Percentiles rank a stretch among this genome's conserved stretches.
These are phyloP conservation scores for Epichloe typhina DNA, from an alignment of 2,329 filamentous ascomycete genomes.

Conservation along the genomic window DNA sequence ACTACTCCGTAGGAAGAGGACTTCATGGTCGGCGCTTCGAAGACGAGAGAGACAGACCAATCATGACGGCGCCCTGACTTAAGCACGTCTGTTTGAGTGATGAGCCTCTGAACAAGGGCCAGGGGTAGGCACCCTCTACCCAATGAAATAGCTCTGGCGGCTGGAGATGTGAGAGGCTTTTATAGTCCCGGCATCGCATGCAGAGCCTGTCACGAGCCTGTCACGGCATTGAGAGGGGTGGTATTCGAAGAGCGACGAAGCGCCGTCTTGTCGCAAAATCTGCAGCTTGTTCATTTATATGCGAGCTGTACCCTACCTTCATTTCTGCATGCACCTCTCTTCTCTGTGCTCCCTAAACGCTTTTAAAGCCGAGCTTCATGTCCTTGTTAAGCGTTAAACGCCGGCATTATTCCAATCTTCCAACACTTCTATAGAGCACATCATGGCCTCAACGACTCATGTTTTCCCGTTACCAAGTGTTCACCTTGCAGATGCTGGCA, in stretches of 20 bases:
- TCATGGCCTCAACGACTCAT: slow-evolving; percentile 26
- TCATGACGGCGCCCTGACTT: slow-evolving; percentile 9
- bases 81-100: slow-evolving; percentile 3
- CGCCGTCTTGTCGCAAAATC: neutral
- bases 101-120: neutral
- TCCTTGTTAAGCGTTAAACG: neutral
- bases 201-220: slow-evolving; percentile 1
- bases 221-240: neutral
- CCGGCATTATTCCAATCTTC: neutral
- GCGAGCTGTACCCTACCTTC: neutral
- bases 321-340: neutral
- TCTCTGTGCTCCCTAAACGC: neutral
- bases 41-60: slow-evolving; percentile 12
- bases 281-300: neutral
- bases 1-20: slow-evolving; percentile 7
- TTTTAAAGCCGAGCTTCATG: neutral
- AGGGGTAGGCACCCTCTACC: neutral
- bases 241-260: neutral
- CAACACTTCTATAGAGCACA: neutral
- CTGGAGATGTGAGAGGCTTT: neutral
- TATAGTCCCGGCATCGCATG: slow-evolving; percentile 1
- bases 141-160: neutral
- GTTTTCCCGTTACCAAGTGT: slow-evolving; percentile 29
- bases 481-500: slow-evolving; percentile 21
- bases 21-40: slow-evolving; percentile 18